phyloP scores from a whole-genome alignment of 768 basidiomycete species.

The Fomitopsis serialis region DNA sequence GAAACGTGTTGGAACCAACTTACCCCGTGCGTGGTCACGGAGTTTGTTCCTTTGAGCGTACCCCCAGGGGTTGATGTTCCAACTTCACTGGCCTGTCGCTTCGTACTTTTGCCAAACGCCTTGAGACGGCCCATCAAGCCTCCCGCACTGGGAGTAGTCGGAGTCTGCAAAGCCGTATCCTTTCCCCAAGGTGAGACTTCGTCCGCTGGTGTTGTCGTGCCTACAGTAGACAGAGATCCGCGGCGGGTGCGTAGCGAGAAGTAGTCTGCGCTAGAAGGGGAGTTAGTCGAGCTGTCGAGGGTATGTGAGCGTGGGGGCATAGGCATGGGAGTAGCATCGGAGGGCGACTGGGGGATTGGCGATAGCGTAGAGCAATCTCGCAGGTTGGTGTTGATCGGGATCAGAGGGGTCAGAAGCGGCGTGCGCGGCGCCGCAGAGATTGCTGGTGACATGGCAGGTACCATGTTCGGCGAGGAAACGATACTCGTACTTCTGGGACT shows the following conservation, averaged over 20 bases:
- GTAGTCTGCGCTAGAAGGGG: constrained; percentile 38
- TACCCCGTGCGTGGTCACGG: constrained; percentile 21
- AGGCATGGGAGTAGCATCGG: constrained; percentile 14
- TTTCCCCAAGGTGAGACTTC: constrained; percentile 40
- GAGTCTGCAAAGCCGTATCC: constrained; percentile 34
- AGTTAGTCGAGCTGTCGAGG: not conserved
- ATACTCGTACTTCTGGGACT: constrained; percentile 37
- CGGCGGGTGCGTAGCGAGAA: constrained; percentile 43
- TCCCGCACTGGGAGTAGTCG: constrained; percentile 41
- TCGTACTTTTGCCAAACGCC: constrained; percentile 60
- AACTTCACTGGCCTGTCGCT: constrained; percentile 28
- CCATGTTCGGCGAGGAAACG: constrained; percentile 58
- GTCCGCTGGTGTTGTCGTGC: constrained; percentile 35
- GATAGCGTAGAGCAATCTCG: constrained; percentile 19
- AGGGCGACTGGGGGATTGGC: constrained; percentile 23
- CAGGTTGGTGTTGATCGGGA: constrained; percentile 29
- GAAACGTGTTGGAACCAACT: no score
- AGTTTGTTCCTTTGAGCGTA: constrained; percentile 2
- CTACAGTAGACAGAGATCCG: constrained; percentile 36
- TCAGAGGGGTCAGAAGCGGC: constrained; percentile 56
- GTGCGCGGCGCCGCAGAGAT: constrained; percentile 41
- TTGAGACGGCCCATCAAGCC: constrained; percentile 79
- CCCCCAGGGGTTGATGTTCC: constrained; percentile 14
- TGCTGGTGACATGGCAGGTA: constrained; percentile 55
- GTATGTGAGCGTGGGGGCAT: constrained; percentile 4